A percentile compares a stretch with the other conserved stretches of the same genome.
These are phyloP conservation scores for Starmera amethionina DNA, from an alignment of 805 yeast species.

Conservation along the genomic window DNA sequence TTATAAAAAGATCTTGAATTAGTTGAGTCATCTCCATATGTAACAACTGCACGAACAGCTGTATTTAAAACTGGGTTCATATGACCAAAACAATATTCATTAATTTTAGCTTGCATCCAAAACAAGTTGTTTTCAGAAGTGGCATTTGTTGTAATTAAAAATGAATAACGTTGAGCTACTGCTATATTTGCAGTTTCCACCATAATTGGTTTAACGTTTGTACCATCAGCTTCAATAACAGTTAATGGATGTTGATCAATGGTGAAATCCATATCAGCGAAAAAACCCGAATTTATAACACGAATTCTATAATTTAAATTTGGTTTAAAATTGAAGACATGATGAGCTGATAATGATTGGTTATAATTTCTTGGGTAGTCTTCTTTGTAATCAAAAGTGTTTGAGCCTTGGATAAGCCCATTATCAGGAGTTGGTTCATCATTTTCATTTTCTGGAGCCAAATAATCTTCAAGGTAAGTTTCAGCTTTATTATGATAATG, in stretches of 20 bases:
- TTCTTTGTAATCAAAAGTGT: conserved; percentile 19
- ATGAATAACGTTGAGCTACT: conserved; percentile 63
- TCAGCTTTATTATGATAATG: conserved; percentile 33
- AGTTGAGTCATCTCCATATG: conserved; percentile 15
- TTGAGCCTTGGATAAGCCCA: conserved; percentile 32
- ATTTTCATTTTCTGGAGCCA: conserved; percentile 31
- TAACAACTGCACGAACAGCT: conserved; percentile 23
- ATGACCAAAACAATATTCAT: conserved; percentile 25
- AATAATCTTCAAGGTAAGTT: conserved; percentile 21
- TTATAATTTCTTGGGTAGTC: conserved; percentile 12
- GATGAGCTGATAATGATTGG: conserved; percentile 11
- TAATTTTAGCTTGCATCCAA: conserved; percentile 30
- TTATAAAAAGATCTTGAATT: conserved; percentile 2
- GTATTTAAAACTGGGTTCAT: conserved; percentile 23
- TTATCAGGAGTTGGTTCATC: conserved; percentile 44
- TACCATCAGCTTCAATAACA: conserved; percentile 45
- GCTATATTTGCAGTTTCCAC: conserved; percentile 36
- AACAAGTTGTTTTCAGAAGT: conserved; percentile 31
- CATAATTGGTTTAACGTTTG: conserved; percentile 34
- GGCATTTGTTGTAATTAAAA: conserved; percentile 39
- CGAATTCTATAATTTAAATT: conserved; percentile 35
- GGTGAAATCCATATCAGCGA: conserved; percentile 37
- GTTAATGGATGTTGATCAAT: conserved; percentile 41
- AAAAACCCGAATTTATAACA: conserved; percentile 40
- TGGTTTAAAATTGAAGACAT: conserved; percentile 27